Evolutionary conservation across 2,329 filamentous ascomycete species (phyloP).

Genomic region (Colletotrichum horii): DNA sequence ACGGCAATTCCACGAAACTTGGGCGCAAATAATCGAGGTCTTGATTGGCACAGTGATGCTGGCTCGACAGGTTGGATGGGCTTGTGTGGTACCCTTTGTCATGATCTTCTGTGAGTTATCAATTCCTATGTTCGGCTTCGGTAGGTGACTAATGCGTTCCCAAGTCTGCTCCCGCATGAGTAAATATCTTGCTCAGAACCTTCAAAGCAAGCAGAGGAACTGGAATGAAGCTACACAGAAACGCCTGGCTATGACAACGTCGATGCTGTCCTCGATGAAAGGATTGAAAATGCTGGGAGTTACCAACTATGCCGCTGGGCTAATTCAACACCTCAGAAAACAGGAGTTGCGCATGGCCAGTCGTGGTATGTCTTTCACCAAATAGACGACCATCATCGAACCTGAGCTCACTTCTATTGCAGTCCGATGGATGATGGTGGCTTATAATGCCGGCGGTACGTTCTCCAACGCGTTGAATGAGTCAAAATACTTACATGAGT

Average conservation of each 20-base stretch:
- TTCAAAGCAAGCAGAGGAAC: background rate
- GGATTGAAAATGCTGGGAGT: slow-evolving; percentile 41
- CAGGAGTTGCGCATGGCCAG: slow-evolving; percentile 24
- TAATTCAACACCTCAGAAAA: slow-evolving; percentile 39
- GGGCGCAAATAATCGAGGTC: slow-evolving; percentile 25
- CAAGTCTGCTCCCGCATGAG: slow-evolving; percentile 4
- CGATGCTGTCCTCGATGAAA: slow-evolving; percentile 37
- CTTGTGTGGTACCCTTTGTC: slow-evolving; percentile 36
- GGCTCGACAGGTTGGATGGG: slow-evolving; percentile 24
- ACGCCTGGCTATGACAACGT: slow-evolving; percentile 33
- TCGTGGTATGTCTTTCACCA: background rate
- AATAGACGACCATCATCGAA: no score
- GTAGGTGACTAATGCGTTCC: background rate
- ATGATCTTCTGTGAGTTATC: slow-evolving; percentile 34
- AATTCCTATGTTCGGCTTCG: background rate
- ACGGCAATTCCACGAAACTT: slow-evolving; percentile 22
- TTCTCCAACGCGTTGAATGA: background rate
- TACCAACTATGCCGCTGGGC: slow-evolving; percentile 29
- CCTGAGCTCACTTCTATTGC: background rate
- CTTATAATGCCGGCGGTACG: slow-evolving; percentile 7
- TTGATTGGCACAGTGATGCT: slow-evolving; percentile 20
- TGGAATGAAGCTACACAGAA: slow-evolving; percentile 24
- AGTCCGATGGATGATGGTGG: slow-evolving; percentile 23
- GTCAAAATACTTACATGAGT: background rate
- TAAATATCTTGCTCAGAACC: background rate